Evolutionary conservation across 148 eudicot species (phyloP).

Genomic region (Camellia lanceoleosa): DNA sequence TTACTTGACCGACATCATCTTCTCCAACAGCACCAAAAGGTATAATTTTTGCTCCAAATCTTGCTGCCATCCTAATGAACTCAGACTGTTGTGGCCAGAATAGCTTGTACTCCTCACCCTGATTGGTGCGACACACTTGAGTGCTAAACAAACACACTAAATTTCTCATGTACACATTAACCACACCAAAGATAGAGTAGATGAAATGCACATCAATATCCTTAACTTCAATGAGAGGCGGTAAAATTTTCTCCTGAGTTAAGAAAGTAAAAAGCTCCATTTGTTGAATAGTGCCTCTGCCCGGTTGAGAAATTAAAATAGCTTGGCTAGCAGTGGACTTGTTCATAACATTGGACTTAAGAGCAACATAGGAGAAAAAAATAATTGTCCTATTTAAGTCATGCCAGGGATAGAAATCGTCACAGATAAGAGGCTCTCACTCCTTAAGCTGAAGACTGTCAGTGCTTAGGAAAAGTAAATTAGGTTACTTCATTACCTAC

Average conservation of each 20-base stretch:
- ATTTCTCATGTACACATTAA: background rate
- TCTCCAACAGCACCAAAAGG: slow-evolving; percentile 76
- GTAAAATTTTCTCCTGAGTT: background rate
- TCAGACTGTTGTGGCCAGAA: slow-evolving; percentile 66
- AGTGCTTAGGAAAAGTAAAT: too few species aligned
- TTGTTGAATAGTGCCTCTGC: too few species aligned
- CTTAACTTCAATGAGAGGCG: background rate
- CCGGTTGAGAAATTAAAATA: too few species aligned
- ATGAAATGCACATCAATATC: background rate
- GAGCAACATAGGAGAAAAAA: too few species aligned
- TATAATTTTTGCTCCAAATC: slow-evolving; percentile 63
- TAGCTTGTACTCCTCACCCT: slow-evolving; percentile 61
- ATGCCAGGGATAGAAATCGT: too few species aligned
- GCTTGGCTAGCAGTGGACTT: too few species aligned
- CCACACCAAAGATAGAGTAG: background rate
- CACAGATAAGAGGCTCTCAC: too few species aligned
- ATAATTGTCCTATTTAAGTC: too few species aligned
- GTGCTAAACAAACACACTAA: background rate
- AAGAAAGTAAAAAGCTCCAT: too few species aligned
- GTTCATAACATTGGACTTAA: too few species aligned
- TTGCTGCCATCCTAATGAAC: slow-evolving; percentile 69
- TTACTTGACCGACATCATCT: slow-evolving; percentile 54
- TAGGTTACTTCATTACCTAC: too few species aligned
- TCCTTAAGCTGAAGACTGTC: too few species aligned
- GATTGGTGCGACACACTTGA: background rate